Evolutionary conservation across 805 yeast genomes (phyloP), one percentile per base, ranked within the genome.

Genomic region (Sugiyamaella americana): DNA sequence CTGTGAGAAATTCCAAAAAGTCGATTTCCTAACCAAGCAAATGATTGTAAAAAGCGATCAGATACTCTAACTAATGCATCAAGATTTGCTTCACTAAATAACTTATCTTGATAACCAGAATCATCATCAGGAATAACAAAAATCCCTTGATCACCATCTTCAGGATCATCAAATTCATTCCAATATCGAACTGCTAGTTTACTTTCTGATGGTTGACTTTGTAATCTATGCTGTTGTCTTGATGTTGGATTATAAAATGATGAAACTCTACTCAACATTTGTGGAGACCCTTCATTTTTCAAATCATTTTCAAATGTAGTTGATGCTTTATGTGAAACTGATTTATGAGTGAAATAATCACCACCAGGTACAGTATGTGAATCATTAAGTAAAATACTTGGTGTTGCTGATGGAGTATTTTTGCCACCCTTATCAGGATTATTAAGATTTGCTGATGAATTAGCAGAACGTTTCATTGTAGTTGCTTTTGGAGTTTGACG

Each of bases 141-240:
- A 43, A 67, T 63, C 3, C 68, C 69, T 4, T 56, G 66, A 29
- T 60, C 68, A 48, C 67, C 78, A 38, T 64, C 75, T 48, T 79
- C 84, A 0, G 81, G 78, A 55, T 80, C 70, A 55, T 80, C 85
- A 58, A 80, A 80, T 62, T 80, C 85, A 56, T 80, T 80, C 85
- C 85, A 80, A 59, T 80, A 80, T 40, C 81, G 59, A 36, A 62
- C 54, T 43, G 61, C 41, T n/a, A 51, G 41, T 23, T 38, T 44
- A 6, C 48, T 40, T 17, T 43, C 46, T 20, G 44, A 48, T 38
- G 62, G 30, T 39, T 47, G 29, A 26, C 32, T 26, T 13, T 26
- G 32, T 8, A 26, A 13, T 26, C 13, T 26, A 26, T 26, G 32
- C 8, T 13, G 32, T 40, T 44, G 48, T 37, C 35, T 34, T 2